A percentile compares a stretch with the other conserved stretches of the same genome.
phyloP scores from a whole-genome alignment of 1,139 yeast genomes.

The Magnusiomyces magnusii region DNA sequence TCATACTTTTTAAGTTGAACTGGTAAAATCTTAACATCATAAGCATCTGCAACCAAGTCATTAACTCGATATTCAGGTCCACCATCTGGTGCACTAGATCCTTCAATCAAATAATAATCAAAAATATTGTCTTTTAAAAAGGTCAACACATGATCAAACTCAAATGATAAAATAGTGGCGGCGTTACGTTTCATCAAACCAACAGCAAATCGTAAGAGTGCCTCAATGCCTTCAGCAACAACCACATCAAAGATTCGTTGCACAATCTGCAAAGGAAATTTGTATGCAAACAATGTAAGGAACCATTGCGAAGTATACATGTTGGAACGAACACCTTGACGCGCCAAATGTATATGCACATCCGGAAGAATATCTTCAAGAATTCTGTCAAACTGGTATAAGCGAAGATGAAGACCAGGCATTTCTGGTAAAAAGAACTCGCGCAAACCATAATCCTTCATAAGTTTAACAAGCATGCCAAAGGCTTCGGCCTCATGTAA shows the following conservation, averaged over 20 bases:
- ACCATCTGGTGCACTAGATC: slow-evolving; percentile 9
- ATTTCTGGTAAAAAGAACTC: slow-evolving; percentile 76
- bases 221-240: slow-evolving; percentile 82
- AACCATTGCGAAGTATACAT: slow-evolving; percentile 99
- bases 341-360: slow-evolving; percentile 63
- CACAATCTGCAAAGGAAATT: slow-evolving; percentile 80
- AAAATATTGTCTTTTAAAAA: slow-evolving; percentile 75
- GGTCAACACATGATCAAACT: slow-evolving; percentile 66
- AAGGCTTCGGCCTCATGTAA: slow-evolving; percentile 81
- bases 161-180: slow-evolving; percentile 46
- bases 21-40: slow-evolving; percentile 64
- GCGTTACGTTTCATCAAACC: slow-evolving; percentile 68
- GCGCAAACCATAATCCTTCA: slow-evolving; percentile 77
- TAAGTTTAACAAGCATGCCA: slow-evolving; percentile 67
- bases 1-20: slow-evolving; percentile 59
- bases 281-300: slow-evolving; percentile 86
- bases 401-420: slow-evolving; percentile 81
- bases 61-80: slow-evolving; percentile 48
- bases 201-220: slow-evolving; percentile 70
- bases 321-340: slow-evolving; percentile 80
- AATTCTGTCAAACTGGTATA: slow-evolving; percentile 84
- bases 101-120: slow-evolving; percentile 48
- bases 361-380: slow-evolving; percentile 63
- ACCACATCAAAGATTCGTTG: slow-evolving; percentile 77
- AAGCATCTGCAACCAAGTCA: slow-evolving; percentile 72